Conservation (phyloP, 2,329 filamentous ascomycete genomes). For the Diaporthe amygdali region DNA sequence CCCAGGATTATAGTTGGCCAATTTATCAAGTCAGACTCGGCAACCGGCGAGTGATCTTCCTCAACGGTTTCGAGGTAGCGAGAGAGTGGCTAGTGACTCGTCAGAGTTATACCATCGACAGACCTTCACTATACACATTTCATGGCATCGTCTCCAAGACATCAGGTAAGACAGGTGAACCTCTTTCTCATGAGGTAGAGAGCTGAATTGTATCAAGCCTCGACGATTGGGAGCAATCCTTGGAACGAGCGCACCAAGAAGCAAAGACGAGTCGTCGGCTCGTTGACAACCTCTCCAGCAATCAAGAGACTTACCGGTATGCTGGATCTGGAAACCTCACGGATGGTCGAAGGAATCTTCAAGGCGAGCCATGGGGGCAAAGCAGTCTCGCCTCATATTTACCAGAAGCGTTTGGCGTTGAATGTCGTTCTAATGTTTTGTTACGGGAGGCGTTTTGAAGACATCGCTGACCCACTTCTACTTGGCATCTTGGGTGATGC, state of each 20-base stretch:
- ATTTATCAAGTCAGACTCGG: slow-evolving; percentile 19
- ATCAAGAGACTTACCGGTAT: slow-evolving; percentile 11
- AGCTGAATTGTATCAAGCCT: not conserved
- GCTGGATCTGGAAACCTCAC: slow-evolving; percentile 12
- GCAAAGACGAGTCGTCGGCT: slow-evolving; percentile 18
- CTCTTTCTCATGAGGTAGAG: too few relatives aligned
- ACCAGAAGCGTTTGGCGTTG: slow-evolving; percentile 17
- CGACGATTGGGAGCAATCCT: slow-evolving; percentile 18
- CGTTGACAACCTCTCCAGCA: slow-evolving; percentile 9
- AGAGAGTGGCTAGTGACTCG: slow-evolving; percentile 14
- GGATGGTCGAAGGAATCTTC: not conserved
- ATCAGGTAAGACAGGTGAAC: not conserved
- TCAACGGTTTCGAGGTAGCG: slow-evolving; percentile 12
- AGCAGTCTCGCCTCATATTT: slow-evolving; percentile 13
- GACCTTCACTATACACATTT: slow-evolving; percentile 11
- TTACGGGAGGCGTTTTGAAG: slow-evolving; percentile 14
- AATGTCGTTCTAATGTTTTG: slow-evolving; percentile 17
- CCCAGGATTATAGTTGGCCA: not conserved
- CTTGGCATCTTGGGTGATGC: slow-evolving; percentile 8
- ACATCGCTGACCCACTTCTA: slow-evolving; percentile 12
- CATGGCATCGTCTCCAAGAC: slow-evolving; percentile 16
- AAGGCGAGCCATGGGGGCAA: slow-evolving; percentile 1
- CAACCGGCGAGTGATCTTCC: not conserved
- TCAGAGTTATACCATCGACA: slow-evolving; percentile 6
- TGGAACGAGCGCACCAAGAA: slow-evolving; percentile 20